These are phyloP conservation scores for Gossypium turneri DNA, from an alignment of 345 rosid genomes.

Conservation along the genomic window DNA sequence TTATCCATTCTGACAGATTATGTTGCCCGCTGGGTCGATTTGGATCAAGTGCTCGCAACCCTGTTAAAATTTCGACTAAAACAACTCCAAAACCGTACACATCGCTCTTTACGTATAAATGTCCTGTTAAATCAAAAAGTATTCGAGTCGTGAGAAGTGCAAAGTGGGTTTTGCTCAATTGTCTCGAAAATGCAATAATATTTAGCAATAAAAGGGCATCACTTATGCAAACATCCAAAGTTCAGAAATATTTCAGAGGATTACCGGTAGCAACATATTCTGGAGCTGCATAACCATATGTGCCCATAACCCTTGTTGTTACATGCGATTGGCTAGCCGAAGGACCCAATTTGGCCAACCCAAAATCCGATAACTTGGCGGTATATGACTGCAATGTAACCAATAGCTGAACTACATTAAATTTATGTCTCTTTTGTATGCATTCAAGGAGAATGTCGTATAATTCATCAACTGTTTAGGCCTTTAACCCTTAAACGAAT, in stretches of 20 bases:
- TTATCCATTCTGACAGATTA: conserved; percentile 74
- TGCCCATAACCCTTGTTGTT: conserved; percentile 94
- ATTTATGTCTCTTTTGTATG: not conserved
- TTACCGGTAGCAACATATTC: conserved; percentile 95
- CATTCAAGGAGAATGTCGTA: conserved; percentile 1
- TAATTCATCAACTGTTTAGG: not conserved
- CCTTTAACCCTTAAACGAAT: not conserved
- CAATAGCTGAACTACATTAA: conserved; percentile 6
- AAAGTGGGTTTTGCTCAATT: not conserved
- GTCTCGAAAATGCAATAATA: not conserved
- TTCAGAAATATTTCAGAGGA: conserved; percentile 6
- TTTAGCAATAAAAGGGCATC: not conserved
- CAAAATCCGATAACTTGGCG: conserved; percentile 92
- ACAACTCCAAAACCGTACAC: conserved; percentile 94
- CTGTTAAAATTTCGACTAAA: conserved; percentile 78
- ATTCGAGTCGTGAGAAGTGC: conserved; percentile 13
- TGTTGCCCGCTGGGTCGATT: conserved; percentile 75
- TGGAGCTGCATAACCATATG: conserved; percentile 93
- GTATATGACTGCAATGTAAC: conserved; percentile 56
- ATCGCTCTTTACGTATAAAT: conserved; percentile 91
- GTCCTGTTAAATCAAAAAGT: conserved; percentile 51
- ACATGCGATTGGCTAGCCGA: conserved; percentile 94
- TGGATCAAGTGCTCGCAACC: conserved; percentile 70
- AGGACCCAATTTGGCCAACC: conserved; percentile 92
- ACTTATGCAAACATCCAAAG: not conserved